Conservation (phyloP, 129 eudicot species). For the Tagetes patula region DNA sequence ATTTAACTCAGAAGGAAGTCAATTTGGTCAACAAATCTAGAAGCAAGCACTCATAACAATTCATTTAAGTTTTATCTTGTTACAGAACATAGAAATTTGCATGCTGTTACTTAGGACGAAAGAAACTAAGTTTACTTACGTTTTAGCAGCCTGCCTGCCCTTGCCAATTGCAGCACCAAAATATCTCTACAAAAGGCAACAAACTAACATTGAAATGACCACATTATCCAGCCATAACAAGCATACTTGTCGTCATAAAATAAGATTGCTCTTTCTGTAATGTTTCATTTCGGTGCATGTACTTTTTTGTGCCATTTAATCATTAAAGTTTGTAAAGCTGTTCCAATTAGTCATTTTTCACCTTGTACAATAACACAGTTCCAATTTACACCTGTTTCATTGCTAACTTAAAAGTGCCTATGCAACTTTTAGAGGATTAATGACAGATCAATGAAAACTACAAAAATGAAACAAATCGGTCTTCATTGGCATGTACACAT, state of each 20-base stretch:
- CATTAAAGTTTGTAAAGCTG: too few species aligned
- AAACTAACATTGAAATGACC: slow-evolving; percentile 9
- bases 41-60: slow-evolving; percentile 15
- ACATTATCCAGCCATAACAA: background rate
- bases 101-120: slow-evolving; percentile 1
- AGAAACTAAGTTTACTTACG: slow-evolving; percentile 50
- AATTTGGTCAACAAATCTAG: slow-evolving; percentile 14
- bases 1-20: background rate
- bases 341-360: too few species aligned
- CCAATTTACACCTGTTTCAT: too few species aligned
- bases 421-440: too few species aligned
- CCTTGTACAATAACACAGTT: too few species aligned
- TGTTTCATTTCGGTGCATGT: background rate
- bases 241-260: background rate
- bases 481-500: too few species aligned
- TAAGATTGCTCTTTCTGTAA: background rate
- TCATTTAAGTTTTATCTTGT: slow-evolving; percentile 17
- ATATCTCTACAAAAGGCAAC: slow-evolving; percentile 60
- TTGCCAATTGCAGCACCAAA: slow-evolving; percentile 97
- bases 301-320: background rate
- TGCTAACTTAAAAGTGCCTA: too few species aligned
- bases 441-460: too few species aligned
- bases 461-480: too few species aligned
- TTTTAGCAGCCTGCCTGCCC: slow-evolving; percentile 99
- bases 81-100: background rate